Evolutionary conservation across 192 early-diverging fungal species (phyloP).

Genomic region (Haplosporangium gracile): DNA sequence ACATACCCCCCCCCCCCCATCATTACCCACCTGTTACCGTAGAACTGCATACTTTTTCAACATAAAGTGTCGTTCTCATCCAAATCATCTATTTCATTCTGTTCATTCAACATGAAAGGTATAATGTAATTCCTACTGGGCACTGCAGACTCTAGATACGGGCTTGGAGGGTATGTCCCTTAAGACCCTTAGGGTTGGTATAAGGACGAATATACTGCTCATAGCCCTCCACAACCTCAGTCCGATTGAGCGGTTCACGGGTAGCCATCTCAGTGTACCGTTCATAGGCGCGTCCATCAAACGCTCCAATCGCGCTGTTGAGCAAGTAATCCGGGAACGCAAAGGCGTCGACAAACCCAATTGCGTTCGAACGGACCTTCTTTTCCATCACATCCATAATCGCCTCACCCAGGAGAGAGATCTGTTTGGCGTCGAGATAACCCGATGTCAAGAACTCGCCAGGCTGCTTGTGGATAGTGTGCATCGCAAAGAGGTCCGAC

Average conservation of each 20-base stretch:
- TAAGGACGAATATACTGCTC: slow-evolving; percentile 38
- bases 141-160: slow-evolving; percentile 13
- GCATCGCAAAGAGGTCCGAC: slow-evolving; percentile 67
- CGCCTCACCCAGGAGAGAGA: slow-evolving; percentile 57
- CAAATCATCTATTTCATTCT: neutral
- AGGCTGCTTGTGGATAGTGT: slow-evolving; percentile 77
- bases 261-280: slow-evolving; percentile 53
- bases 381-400: slow-evolving; percentile 66
- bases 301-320: slow-evolving; percentile 81
- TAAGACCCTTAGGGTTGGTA: slow-evolving; percentile 38
- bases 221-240: slow-evolving; percentile 49
- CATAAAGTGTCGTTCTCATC: neutral
- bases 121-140: neutral
- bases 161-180: slow-evolving; percentile 27
- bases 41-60: neutral
- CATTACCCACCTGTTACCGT: neutral
- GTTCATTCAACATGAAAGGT: neutral
- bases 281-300: slow-evolving; percentile 85
- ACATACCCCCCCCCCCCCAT: neutral
- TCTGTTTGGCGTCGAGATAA: slow-evolving; percentile 64
- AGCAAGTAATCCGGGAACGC: slow-evolving; percentile 80
- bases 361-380: slow-evolving; percentile 78
- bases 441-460: slow-evolving; percentile 70
- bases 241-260: slow-evolving; percentile 50
- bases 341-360: slow-evolving; percentile 86